These are phyloP conservation scores for Quercus gilva DNA, from an alignment of 306 rosid species.

Conservation along the genomic window DNA sequence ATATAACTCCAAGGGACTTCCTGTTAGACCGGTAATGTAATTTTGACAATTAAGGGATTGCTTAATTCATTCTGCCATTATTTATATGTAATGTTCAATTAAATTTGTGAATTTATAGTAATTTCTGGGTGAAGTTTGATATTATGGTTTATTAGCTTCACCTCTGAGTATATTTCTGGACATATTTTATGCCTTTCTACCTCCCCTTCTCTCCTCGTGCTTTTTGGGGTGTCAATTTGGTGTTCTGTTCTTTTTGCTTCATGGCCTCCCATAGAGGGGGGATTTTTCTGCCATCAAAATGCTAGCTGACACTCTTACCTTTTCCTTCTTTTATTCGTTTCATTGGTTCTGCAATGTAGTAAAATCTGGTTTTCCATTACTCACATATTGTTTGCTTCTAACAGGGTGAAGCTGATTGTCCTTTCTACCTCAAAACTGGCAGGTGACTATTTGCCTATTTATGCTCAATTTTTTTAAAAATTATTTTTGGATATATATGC, in stretches of 20 bases:
- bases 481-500: neutral
- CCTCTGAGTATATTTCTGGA: neutral
- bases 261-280: neutral
- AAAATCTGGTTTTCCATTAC: constrained; percentile 11
- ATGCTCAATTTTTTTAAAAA: neutral
- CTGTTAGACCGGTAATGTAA: constrained; percentile 75
- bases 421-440: constrained; percentile 99
- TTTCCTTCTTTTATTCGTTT: constrained; percentile 6
- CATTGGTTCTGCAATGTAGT: neutral
- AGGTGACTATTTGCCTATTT: constrained; percentile 46
- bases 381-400: constrained; percentile 25
- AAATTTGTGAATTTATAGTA: neutral
- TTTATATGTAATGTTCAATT: neutral
- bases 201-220: neutral
- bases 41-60: neutral
- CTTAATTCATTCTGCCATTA: neutral
- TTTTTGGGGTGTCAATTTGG: too few species aligned
- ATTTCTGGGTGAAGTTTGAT: neutral
- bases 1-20: constrained; percentile 92
- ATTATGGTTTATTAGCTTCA: too few species aligned
- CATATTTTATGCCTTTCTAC: neutral
- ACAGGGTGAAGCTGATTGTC: constrained; percentile 96
- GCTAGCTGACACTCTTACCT: neutral
- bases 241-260: neutral
- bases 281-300: neutral